These are phyloP conservation scores for Lentinus brumalis DNA, from an alignment of 768 basidiomycete genomes.

Conservation along the genomic window DNA sequence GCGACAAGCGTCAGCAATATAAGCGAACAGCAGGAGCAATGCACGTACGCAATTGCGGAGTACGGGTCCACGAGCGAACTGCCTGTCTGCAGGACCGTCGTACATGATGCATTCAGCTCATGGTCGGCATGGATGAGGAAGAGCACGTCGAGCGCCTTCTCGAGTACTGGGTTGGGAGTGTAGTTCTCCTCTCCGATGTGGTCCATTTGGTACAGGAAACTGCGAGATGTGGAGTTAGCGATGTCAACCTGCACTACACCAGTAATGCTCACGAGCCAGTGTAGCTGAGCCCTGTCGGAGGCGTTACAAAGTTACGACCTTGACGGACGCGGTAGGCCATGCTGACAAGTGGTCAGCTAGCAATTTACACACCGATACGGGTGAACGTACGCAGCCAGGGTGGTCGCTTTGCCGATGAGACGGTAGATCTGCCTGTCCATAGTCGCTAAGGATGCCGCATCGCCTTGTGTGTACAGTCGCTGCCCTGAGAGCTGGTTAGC, in stretches of 20 bases:
- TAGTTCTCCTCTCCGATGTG: conserved; percentile 74
- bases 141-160: conserved; percentile 83
- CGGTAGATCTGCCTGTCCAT: conserved; percentile 95
- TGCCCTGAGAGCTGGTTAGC: conserved; percentile 51
- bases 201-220: conserved; percentile 91
- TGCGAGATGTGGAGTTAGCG: conserved; percentile 26
- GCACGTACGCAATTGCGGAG: conserved; percentile 73
- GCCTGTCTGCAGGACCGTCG: conserved; percentile 85
- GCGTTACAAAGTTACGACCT: conserved; percentile 84
- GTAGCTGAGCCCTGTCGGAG: conserved; percentile 81
- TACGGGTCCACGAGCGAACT: conserved; percentile 92
- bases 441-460: conserved; percentile 62
- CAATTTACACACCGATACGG: not conserved
- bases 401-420: conserved; percentile 86
- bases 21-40: not conserved
- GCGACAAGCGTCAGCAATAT: not conserved
- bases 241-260: not conserved
- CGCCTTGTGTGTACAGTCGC: conserved; percentile 71
- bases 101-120: conserved; percentile 84
- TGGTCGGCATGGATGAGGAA: conserved; percentile 92
- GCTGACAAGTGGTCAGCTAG: conserved; percentile 36
- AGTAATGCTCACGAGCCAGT: conserved; percentile 66
- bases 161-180: conserved; percentile 80
- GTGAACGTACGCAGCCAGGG: conserved; percentile 72
- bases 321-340: conserved; percentile 95